Base-by-base conservation (phyloP, 2,329 filamentous ascomycete genomes). In the Thyridium curvatum region DNA sequence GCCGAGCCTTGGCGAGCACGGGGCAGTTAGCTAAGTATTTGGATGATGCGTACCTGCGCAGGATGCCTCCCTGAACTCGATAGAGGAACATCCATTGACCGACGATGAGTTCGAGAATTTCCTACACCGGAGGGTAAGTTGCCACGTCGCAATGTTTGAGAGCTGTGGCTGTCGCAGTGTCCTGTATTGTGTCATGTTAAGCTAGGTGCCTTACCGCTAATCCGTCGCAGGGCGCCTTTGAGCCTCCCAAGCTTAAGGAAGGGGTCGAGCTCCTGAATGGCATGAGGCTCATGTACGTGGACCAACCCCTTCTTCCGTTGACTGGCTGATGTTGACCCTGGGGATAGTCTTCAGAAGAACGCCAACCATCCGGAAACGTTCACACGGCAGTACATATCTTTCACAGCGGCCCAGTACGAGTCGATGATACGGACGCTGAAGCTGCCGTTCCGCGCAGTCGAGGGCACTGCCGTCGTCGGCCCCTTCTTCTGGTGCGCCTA, bases 401-500 rank as follows among this genome's bases (percentile, higher is more conserved):
- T 82, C 21, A 58, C 62, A 2, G 65, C 64, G n/a, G 51, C 61
- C 4, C 52, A 60, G 26, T 82, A 82, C 46, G 65, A 65, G 46
- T 60, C 60, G 35, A 81, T 82, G 77, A 69, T 80, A 15, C 64
- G 66, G 45, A 60, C 57, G 13, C 52, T 80, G 56, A 65, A 60
- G 42, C 61, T 82, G 32, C 77, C 78, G 2, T 71, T 68, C 49
- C 66, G 74, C 8, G 72, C 65, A 28, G 74, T 82, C 44, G 78
- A 82, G 55, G 71, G 72, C 14, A 72, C 67, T 15, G 70, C 71
- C 40, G 68, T 74, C 10, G 77, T 82, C 12, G 78, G 77, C 0
- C 78, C 77, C 1, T 80, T 80, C 51, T 82, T 82, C 56, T 82
- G 77, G 77, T 70, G 62, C 31, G 65, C 71, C 2, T 65, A 69